Base-by-base conservation (phyloP, 352 stramenopile species). In the Phytopythium vexans region DNA sequence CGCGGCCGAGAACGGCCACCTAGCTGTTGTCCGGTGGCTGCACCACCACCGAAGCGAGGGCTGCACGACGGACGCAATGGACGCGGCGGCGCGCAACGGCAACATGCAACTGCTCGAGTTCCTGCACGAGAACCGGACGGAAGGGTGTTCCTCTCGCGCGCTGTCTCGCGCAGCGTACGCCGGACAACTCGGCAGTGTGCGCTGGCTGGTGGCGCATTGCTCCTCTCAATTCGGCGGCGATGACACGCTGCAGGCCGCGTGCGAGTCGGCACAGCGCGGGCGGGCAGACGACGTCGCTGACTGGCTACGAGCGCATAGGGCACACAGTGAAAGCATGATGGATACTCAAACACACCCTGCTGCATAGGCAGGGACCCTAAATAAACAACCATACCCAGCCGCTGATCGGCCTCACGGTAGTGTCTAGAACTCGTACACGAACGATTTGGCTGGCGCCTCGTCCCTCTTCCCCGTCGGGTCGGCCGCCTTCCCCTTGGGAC, bases 31-130 rank as follows among this genome's bases (percentile, higher is more conserved):
- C 6, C 52, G 69, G 1, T 85, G 72, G 71, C 60, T 82, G 7
- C 72, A 82, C 34, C 48, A 55, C 8, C 41, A 80, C 39, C 53
- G 61, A 4, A 39, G 41, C 5, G 69, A 78, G 51, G 64, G 60
- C 7, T 80, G 69, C 51, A 76, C 60, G 4, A 76, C 60, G 3
- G 67, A 74, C 32, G 72, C 69, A 1, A 82, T 80, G 72, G 66
- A 79, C 33, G 68, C 57, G 1, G 72, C 67, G 0, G 66, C 69
- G 3, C 56, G 68, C n/a, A 70, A 75, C 12, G 69, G 72, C 15
- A 67, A 80, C 43, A n/a, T 73, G 12, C 41, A 41, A 11, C 31
- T 79, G 37, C 67, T 84, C 10, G 45, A 61, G 8, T 74, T 69
- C 34, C 45, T 79, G 7, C 41, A 72, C 41, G 37, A 21, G 16